phyloP scores from a whole-genome alignment of 257 asterid genomes.

The Salvia rosmarinus region DNA sequence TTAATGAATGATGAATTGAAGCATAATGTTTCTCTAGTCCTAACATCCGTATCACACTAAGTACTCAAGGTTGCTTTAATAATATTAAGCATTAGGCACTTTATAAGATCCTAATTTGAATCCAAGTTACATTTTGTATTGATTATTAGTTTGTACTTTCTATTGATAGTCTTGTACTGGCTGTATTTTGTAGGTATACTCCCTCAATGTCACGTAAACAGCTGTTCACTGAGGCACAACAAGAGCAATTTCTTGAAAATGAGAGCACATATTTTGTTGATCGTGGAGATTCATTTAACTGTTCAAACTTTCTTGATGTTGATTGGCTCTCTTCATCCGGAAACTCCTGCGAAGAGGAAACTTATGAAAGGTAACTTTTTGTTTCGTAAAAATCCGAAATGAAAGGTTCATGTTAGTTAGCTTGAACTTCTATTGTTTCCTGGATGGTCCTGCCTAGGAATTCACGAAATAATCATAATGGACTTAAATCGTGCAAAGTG shows the following conservation, averaged over 20 bases:
- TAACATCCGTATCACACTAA: too few species aligned
- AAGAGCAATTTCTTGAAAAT: slow-evolving; percentile 47
- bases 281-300: slow-evolving; percentile 55
- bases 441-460: too few species aligned
- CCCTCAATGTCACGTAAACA: slow-evolving; percentile 61
- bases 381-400: not conserved
- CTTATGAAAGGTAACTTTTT: slow-evolving; percentile 62
- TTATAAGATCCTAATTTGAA: not conserved
- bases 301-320: slow-evolving; percentile 74
- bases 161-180: not conserved
- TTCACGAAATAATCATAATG: too few species aligned
- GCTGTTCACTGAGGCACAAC: slow-evolving; percentile 52
- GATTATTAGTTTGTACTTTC: slow-evolving; percentile 18
- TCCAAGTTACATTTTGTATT: not conserved
- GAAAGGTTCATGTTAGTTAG: too few species aligned
- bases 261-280: slow-evolving; percentile 47
- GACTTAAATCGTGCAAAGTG: not conserved
- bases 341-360: slow-evolving; percentile 86
- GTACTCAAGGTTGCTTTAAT: too few species aligned
- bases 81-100: not conserved
- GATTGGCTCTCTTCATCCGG: slow-evolving; percentile 93
- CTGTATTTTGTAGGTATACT: slow-evolving; percentile 55
- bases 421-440: too few species aligned
- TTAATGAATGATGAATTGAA: too few species aligned
- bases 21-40: too few species aligned